A percentile compares a stretch with the other conserved stretches of the same genome.
Evolutionary conservation across 768 basidiomycete species (phyloP).

Genomic region (Hericium alpestre): DNA sequence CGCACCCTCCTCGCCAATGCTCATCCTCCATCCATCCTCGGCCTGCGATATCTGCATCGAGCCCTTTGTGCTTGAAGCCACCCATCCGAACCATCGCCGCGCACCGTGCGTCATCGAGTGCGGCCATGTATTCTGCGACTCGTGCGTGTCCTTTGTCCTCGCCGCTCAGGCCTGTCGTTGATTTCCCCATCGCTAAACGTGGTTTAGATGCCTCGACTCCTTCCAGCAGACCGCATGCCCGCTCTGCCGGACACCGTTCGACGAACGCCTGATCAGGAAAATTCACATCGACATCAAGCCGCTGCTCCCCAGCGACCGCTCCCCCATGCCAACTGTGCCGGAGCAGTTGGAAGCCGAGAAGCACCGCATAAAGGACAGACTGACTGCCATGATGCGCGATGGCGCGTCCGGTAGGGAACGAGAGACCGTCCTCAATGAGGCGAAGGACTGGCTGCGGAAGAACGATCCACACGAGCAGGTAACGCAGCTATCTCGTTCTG

Average conservation of each 20-base stretch:
- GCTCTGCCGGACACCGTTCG: constrained; percentile 11
- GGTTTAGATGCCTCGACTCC: constrained; percentile 9
- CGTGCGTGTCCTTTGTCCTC: constrained; percentile 8
- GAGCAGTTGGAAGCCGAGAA: constrained; percentile 1
- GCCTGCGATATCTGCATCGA: constrained; percentile 21
- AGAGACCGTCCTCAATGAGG: constrained; percentile 11
- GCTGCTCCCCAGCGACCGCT: constrained; percentile 5
- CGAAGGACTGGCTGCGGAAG: constrained; percentile 10
- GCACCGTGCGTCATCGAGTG: constrained; percentile 18
- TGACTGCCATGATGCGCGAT: constrained; percentile 11
- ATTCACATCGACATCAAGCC: constrained; percentile 10
- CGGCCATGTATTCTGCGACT: constrained; percentile 16
- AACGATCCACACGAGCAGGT: constrained; percentile 4
- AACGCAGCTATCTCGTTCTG: too few species aligned
- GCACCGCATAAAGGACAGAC: constrained; percentile 8
- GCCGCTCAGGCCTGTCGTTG: neutral
- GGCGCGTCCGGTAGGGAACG: constrained; percentile 11
- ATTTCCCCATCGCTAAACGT: neutral
- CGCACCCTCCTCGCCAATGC: constrained; percentile 11
- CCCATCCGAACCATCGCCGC: constrained; percentile 1
- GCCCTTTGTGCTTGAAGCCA: constrained; percentile 12
- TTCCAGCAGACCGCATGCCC: constrained; percentile 10
- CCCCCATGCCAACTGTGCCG: neutral
- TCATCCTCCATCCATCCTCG: constrained; percentile 16
- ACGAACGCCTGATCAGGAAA: constrained; percentile 7